Evolutionary conservation across 78 protist species (phyloP).

Genomic region (Dictyostelium discoideum): dicty_2.7 NC_007088.5:7969001-7969500

Average conservation of each 20-base stretch:
- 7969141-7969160: neutral
- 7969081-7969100: neutral
- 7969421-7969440: neutral
- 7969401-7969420: neutral
- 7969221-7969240: neutral
- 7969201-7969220: neutral
- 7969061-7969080: neutral
- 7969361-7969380: neutral
- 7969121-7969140: neutral
- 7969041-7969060: neutral
- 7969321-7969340: neutral
- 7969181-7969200: neutral
- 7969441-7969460: conserved; percentile 1
- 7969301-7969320: neutral
- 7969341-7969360: neutral
- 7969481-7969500: neutral
- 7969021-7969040: too few species aligned
- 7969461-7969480: neutral
- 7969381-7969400: neutral
- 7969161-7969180: neutral
- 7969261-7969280: neutral
- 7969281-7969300: neutral
- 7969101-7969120: neutral
- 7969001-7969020: neutral
- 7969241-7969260: neutral